These are phyloP conservation scores for Dacryopinax spathularia DNA, from an alignment of 768 basidiomycete genomes.

Conservation along the genomic window DNA sequence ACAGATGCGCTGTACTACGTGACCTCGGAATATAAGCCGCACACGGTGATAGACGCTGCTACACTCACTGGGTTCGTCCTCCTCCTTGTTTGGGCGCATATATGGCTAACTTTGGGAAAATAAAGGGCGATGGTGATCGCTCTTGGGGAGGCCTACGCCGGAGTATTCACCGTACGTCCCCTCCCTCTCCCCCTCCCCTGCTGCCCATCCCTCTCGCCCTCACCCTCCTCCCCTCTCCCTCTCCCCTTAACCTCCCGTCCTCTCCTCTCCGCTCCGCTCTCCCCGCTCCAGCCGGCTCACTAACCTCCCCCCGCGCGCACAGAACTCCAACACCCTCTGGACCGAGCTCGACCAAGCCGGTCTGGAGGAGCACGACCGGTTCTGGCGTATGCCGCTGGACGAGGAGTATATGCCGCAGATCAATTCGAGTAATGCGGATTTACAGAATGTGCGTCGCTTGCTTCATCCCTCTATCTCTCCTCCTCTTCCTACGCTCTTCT, in stretches of 20 bases:
- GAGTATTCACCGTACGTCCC: conserved; percentile 57
- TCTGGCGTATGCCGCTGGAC: conserved; percentile 85
- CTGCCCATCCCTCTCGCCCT: too few relatives aligned
- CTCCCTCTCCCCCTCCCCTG: too few relatives aligned
- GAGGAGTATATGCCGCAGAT: conserved; percentile 71
- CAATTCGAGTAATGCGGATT: conserved; percentile 21
- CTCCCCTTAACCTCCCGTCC: not conserved
- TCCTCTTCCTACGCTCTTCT: conserved; percentile 59
- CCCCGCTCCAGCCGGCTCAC: not conserved
- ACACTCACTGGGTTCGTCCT: conserved; percentile 57
- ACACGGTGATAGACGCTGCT: conserved; percentile 74
- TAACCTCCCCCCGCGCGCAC: not conserved
- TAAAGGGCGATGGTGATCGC: conserved; percentile 62
- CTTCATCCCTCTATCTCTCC: not conserved
- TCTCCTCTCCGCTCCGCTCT: not conserved
- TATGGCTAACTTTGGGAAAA: not conserved
- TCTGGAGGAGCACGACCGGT: conserved; percentile 58
- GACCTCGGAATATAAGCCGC: conserved; percentile 59
- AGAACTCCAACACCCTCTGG: conserved; percentile 71
- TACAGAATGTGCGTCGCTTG: not conserved
- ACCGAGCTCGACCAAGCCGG: conserved; percentile 51
- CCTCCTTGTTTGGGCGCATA: not conserved
- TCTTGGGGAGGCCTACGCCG: conserved; percentile 61
- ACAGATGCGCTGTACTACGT: conserved; percentile 74
- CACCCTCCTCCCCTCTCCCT: too few relatives aligned